A percentile compares a stretch with the other conserved stretches of the same genome.
phyloP scores from a whole-genome alignment of 768 basidiomycete genomes.

The Dioszegia aurantiaca region DNA sequence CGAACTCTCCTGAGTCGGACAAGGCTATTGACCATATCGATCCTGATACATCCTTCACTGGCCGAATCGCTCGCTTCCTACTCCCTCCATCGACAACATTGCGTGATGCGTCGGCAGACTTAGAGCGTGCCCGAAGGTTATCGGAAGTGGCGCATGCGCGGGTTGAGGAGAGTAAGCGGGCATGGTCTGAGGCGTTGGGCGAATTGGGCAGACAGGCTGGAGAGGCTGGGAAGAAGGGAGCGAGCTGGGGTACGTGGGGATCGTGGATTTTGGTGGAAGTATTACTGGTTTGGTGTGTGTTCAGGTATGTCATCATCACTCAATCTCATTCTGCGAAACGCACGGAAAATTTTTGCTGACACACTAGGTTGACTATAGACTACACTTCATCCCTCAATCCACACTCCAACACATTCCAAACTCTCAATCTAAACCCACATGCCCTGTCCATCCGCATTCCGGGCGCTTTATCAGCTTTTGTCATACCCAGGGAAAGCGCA shows the following conservation, averaged over 20 bases:
- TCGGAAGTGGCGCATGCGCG: constrained; percentile 12
- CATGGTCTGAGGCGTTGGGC: constrained; percentile 33
- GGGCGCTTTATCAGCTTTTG: constrained; percentile 21
- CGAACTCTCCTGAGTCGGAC: not conserved
- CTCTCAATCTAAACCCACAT: constrained; percentile 7
- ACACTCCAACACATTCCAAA: constrained; percentile 27
- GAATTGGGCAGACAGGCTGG: constrained; percentile 4
- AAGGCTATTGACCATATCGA: not conserved
- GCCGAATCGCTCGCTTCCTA: constrained; percentile 7
- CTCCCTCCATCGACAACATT: constrained; percentile 9
- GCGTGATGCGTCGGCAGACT: constrained; percentile 16
- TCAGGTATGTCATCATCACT: constrained; percentile 26
- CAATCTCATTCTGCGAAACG: not conserved
- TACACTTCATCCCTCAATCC: constrained; percentile 33
- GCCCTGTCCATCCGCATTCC: constrained; percentile 24
- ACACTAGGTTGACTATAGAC: constrained; percentile 35
- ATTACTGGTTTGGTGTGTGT: constrained; percentile 40
- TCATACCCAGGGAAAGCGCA: constrained; percentile 23
- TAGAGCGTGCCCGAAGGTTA: constrained; percentile 14
- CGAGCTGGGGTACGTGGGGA: constrained; percentile 39
- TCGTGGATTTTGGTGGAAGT: constrained; percentile 39
- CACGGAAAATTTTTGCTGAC: constrained; percentile 1
- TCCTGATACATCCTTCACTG: constrained; percentile 22
- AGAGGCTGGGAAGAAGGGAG: constrained; percentile 14
- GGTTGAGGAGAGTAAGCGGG: constrained; percentile 25